Conservation (phyloP, 2,329 filamentous ascomycete species). For the Metarhizium album region DNA sequence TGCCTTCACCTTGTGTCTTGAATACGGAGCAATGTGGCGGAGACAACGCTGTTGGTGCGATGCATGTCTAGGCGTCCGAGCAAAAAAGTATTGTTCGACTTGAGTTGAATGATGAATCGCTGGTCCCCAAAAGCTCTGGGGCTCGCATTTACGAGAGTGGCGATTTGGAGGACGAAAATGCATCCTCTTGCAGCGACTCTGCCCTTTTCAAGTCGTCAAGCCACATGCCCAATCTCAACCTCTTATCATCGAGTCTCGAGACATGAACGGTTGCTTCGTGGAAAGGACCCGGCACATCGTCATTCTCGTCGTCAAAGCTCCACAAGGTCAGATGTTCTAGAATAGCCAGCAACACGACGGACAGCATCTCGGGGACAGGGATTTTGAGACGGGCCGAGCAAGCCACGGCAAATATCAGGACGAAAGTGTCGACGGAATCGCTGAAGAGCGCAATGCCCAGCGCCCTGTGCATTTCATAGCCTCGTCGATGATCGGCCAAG, state of each 20-base stretch:
- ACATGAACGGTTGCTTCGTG: constrained; percentile 6
- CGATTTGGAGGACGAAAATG: not conserved
- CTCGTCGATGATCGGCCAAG: constrained; percentile 13
- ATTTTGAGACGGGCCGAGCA: constrained; percentile 19
- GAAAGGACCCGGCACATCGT: constrained; percentile 5
- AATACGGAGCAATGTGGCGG: not conserved
- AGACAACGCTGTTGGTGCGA: not conserved
- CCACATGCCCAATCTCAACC: constrained; percentile 21
- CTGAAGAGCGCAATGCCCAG: constrained; percentile 20
- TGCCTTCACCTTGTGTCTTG: too few species aligned
- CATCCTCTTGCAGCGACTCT: not conserved
- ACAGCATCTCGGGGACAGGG: constrained; percentile 17
- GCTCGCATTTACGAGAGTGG: not conserved
- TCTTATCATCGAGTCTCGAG: constrained; percentile 16
- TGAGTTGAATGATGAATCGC: too few species aligned
- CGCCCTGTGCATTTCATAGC: constrained; percentile 19
- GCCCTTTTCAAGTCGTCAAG: constrained; percentile 16
- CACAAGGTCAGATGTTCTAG: constrained; percentile 23
- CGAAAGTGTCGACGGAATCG: constrained; percentile 23
- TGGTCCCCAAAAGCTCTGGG: not conserved
- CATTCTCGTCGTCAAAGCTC: constrained; percentile 21
- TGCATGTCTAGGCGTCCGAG: not conserved
- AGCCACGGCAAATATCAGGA: constrained; percentile 23
- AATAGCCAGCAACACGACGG: constrained; percentile 20
- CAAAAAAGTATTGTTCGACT: too few species aligned